A percentile compares a stretch with the other conserved stretches of the same genome.
These are phyloP conservation scores for Skeletonema potamos DNA, from an alignment of 108 stramenopile species.

Conservation along the genomic window DNA sequence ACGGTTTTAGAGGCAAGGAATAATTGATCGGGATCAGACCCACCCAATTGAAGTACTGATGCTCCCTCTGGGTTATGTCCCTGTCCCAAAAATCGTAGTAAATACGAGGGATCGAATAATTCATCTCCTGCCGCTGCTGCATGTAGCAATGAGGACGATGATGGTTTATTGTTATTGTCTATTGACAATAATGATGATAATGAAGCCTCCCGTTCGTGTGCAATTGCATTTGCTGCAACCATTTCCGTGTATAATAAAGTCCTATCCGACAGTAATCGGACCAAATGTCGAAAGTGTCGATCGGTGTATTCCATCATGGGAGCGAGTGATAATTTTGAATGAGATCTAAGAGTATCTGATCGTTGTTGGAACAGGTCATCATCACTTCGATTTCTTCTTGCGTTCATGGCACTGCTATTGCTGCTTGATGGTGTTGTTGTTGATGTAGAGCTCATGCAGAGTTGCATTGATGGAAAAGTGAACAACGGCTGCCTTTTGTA, in stretches of 20 bases:
- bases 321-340: constrained; percentile 78
- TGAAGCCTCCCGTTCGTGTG: constrained; percentile 48
- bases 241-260: constrained; percentile 98
- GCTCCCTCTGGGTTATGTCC: constrained; percentile 63
- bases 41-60: constrained; percentile 95
- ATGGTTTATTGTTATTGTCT: not conserved
- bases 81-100: constrained; percentile 52
- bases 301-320: constrained; percentile 99
- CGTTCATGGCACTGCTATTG: not conserved
- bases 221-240: constrained; percentile 93
- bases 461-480: no score
- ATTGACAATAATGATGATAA: constrained; percentile 1
- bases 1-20: constrained; percentile 72
- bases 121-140: not conserved
- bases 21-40: constrained; percentile 85
- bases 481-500: no score
- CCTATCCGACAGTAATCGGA: constrained; percentile 75
- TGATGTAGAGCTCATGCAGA: not conserved
- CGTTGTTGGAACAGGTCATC: not conserved
- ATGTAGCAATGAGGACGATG: not conserved
- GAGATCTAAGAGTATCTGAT: constrained; percentile 7
- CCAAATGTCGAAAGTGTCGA: constrained; percentile 91
- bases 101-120: constrained; percentile 9
- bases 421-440: not conserved
- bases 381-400: not conserved